phyloP scores from a whole-genome alignment of 1,284 basidiomycete genomes.

The Boletus austroedulis region DNA sequence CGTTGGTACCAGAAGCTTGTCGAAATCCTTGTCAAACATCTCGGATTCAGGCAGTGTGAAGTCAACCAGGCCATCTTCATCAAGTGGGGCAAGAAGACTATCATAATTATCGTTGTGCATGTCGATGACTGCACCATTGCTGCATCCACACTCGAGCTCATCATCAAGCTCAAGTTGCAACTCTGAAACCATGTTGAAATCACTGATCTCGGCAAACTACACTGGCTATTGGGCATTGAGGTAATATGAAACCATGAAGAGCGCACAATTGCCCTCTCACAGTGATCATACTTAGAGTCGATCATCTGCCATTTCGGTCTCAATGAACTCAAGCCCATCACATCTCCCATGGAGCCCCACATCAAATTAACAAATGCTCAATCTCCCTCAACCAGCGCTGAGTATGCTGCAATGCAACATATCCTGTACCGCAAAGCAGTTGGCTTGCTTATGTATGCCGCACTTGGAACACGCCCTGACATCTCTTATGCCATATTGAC shows the following conservation, averaged over 20 bases:
- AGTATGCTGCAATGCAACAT: background rate
- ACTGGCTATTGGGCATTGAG: background rate
- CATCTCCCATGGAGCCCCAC: background rate
- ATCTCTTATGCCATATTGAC: background rate
- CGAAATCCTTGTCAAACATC: background rate
- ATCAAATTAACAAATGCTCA: too few relatives aligned
- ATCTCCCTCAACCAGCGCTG: background rate
- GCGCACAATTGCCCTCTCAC: background rate
- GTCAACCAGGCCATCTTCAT: background rate
- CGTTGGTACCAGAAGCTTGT: background rate
- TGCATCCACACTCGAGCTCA: background rate
- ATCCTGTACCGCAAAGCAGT: background rate
- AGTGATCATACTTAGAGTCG: background rate
- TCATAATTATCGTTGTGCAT: background rate
- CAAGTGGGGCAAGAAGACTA: background rate
- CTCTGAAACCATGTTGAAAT: background rate
- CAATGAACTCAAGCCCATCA: background rate
- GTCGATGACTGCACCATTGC: background rate
- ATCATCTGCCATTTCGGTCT: background rate
- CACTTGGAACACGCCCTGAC: background rate
- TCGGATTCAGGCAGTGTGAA: background rate
- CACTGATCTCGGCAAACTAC: background rate
- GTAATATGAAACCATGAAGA: background rate
- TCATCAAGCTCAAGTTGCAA: background rate
- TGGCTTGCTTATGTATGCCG: background rate